Conservation (phyloP, 495 filamentous ascomycete species). For the Neurospora hispaniola region DNA sequence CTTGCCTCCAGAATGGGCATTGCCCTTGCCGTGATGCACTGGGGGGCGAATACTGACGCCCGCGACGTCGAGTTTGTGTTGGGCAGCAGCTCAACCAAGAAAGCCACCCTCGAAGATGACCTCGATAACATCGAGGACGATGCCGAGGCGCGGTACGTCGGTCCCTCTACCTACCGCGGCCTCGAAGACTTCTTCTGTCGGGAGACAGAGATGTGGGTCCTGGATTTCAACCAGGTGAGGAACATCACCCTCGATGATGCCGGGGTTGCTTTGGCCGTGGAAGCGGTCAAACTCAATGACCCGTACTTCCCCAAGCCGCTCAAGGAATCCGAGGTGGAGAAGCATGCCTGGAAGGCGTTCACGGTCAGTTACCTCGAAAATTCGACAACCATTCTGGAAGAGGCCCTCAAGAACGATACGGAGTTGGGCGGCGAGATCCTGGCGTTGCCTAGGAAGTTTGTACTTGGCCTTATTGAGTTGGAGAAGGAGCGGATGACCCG, state of each 20-base stretch:
- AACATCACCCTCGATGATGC: conserved; percentile 13
- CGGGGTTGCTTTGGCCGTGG: conserved; percentile 14
- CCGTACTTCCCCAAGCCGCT: conserved; percentile 17
- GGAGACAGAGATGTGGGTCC: conserved; percentile 12
- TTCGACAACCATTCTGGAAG: background rate
- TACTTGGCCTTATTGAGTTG: background rate
- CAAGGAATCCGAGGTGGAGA: background rate
- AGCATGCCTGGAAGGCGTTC: background rate
- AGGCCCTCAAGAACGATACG: background rate
- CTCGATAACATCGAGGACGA: background rate
- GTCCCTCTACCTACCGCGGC: background rate
- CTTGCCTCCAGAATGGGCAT: conserved; percentile 3
- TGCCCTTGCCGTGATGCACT: conserved; percentile 9
- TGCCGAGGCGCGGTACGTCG: background rate
- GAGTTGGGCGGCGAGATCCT: background rate
- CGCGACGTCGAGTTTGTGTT: conserved; percentile 15
- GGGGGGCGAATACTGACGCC: conserved; percentile 9
- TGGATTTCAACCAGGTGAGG: conserved; percentile 21
- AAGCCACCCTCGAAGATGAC: background rate
- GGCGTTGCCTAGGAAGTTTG: background rate
- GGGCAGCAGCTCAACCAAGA: background rate
- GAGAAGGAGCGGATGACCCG: background rate
- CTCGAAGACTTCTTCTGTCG: conserved; percentile 9
- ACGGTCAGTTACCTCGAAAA: background rate
- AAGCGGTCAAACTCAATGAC: conserved; percentile 13